A percentile compares a stretch with the other conserved stretches of the same genome.
phyloP scores from a whole-genome alignment of 2,329 filamentous ascomycete genomes.

The Verticillium longisporum region DNA sequence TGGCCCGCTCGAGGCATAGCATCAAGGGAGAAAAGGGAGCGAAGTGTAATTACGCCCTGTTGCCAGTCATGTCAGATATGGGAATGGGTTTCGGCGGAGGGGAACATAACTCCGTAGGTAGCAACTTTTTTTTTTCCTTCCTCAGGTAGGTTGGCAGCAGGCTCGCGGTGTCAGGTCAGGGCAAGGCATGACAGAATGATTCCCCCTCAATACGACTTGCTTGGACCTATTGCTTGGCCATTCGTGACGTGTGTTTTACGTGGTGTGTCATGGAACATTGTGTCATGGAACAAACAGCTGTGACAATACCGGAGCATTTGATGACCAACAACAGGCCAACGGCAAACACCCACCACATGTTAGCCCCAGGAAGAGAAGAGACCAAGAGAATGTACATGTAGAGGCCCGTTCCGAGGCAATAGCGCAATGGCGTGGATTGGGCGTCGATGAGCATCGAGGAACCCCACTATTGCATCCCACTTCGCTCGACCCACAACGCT shows the following conservation, averaged over 20 bases:
- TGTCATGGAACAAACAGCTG: background rate
- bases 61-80: background rate
- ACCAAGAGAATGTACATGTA: too few species aligned
- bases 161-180: background rate
- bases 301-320: too few species aligned
- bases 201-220: background rate
- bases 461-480: slow-evolving; percentile 9
- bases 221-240: background rate
- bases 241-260: background rate
- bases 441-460: slow-evolving; percentile 1
- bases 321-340: too few species aligned
- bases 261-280: background rate
- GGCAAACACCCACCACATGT: too few species aligned
- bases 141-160: background rate
- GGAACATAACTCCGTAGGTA: background rate
- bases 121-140: background rate
- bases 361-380: too few species aligned
- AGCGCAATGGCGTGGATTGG: background rate
- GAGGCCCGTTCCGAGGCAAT: background rate
- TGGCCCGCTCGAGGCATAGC: background rate
- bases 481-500: too few species aligned
- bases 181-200: background rate
- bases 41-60: background rate
- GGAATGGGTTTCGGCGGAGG: background rate
- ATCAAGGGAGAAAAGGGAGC: background rate